Percentiles rank a stretch among this genome's conserved stretches.
Conservation (phyloP, 2,329 filamentous ascomycete genomes). For the Phoma sp. region DNA sequence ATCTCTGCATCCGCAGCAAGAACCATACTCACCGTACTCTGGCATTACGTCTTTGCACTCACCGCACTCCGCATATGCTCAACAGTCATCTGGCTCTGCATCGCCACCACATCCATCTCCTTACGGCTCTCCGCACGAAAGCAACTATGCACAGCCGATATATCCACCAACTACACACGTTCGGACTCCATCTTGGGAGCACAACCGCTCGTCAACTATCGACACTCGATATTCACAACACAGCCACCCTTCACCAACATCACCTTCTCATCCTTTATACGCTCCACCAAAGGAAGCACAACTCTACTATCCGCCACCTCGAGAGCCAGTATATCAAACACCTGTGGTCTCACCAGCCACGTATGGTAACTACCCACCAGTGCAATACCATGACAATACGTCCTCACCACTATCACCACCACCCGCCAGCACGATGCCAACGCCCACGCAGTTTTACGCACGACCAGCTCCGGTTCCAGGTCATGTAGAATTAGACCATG, state of each 20-base stretch:
- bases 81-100: conserved; percentile 26
- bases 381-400: conserved; percentile 28
- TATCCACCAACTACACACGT: conserved; percentile 23
- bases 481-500: neutral
- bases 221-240: conserved; percentile 30
- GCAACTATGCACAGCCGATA: conserved; percentile 8
- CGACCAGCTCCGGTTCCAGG: conserved; percentile 26
- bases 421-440: conserved; percentile 21
- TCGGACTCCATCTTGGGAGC: conserved; percentile 30
- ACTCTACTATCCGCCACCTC: conserved; percentile 40
- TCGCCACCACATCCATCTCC: conserved; percentile 20
- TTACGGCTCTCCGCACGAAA: conserved; percentile 9
- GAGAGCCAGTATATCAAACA: conserved; percentile 24
- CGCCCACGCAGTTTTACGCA: conserved; percentile 47
- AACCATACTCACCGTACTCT: conserved; percentile 13
- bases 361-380: conserved; percentile 25
- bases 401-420: conserved; percentile 9
- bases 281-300: conserved; percentile 28
- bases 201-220: conserved; percentile 26
- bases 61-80: conserved; percentile 25
- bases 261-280: conserved; percentile 20
- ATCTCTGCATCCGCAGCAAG: conserved; percentile 24
- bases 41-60: conserved; percentile 20
- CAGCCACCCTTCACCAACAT: conserved; percentile 32
- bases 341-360: conserved; percentile 21